Evolutionary conservation across 2,329 filamentous ascomycete genomes (phyloP), one percentile per base, ranked within the genome.

Genomic region (Fusarium staphyleae): DNA sequence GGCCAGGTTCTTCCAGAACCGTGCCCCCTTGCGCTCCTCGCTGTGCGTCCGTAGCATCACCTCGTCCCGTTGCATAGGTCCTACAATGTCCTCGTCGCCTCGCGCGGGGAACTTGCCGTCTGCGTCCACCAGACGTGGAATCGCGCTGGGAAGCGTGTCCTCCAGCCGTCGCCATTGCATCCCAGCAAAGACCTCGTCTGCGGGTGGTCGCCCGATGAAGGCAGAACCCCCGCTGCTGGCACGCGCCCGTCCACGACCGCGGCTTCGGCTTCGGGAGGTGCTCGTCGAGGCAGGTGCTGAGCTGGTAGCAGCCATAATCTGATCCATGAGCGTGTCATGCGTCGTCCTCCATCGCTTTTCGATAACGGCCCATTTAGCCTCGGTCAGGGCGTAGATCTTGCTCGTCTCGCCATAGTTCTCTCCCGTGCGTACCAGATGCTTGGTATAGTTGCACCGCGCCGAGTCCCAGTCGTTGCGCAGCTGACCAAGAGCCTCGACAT

Each of bases 341-440:
- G 86, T 83, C 29, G 74, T 72, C 69, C 87, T 86, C 93, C 93
- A 97, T 50, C 81, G 76, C 2, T 78, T 79, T 70, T 96, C 90
- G 35, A 90, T 89, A 64, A 88, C 85, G 19, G 87, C 83, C 93
- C 93, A 97, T 72, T 98, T 98, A 56, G 89, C 84, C 72, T 95
- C 87, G 0, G 93, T 96, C 50, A 95, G 81, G 44, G 82, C 84
- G 75, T 93, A 96, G 49, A 90, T 95, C 71, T 91, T 95, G 47
- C 92, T 96, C 0, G 91, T 96, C 28, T 87, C 81, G 13, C 93
- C 92, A 65, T 96, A 96, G 74, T 97, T 91, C 73, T 96, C 93
- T 49, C 90, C 89, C 0, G 90, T 95, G 52, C 91, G 89, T 10
- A 91, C 89, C 15, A 96, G 84, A 68, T 96, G 93, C 72, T 93